Evolutionary conservation across 805 yeast genomes (phyloP).

Genomic region (Candida xiaguanensis): DNA sequence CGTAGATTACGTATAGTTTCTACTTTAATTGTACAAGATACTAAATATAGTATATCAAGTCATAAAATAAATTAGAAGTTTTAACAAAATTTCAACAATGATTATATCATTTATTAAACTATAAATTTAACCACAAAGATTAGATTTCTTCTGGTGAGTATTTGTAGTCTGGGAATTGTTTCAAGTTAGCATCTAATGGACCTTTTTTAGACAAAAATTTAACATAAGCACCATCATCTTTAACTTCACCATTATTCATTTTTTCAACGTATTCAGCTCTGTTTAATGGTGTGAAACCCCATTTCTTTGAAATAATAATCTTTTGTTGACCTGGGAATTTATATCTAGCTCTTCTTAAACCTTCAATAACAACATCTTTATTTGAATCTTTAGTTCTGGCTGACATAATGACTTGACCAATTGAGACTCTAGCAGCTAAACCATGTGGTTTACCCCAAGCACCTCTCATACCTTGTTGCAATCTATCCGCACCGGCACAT

Average conservation of each 20-base stretch:
- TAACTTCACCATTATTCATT: constrained; percentile 97
- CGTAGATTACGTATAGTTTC: too few relatives aligned
- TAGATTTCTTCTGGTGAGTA: constrained; percentile 26
- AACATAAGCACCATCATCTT: constrained; percentile 99
- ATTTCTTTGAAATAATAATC: constrained; percentile 98
- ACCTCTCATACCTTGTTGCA: constrained; percentile 99
- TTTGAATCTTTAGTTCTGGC: constrained; percentile 97
- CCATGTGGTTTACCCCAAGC: constrained; percentile 99
- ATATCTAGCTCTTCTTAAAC: constrained; percentile 99
- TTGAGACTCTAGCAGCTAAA: constrained; percentile 98
- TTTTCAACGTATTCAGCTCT: constrained; percentile 93
- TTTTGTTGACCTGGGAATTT: constrained; percentile 99
- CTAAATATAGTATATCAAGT: too few relatives aligned
- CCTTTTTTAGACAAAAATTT: constrained; percentile 98
- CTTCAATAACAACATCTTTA: constrained; percentile 98
- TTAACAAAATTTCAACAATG: too few relatives aligned
- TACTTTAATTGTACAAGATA: too few relatives aligned
- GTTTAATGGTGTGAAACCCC: constrained; percentile 99
- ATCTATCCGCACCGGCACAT: constrained; percentile 99
- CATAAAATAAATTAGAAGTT: too few relatives aligned
- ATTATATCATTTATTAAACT: constrained; percentile 1
- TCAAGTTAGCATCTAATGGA: constrained; percentile 86
- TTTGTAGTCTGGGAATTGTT: constrained; percentile 87
- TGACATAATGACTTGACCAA: constrained; percentile 97
- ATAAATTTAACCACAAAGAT: constrained; percentile 14